phyloP scores from a whole-genome alignment of 2,329 filamentous ascomycete genomes.

The Huntiella bhutanensis region DNA sequence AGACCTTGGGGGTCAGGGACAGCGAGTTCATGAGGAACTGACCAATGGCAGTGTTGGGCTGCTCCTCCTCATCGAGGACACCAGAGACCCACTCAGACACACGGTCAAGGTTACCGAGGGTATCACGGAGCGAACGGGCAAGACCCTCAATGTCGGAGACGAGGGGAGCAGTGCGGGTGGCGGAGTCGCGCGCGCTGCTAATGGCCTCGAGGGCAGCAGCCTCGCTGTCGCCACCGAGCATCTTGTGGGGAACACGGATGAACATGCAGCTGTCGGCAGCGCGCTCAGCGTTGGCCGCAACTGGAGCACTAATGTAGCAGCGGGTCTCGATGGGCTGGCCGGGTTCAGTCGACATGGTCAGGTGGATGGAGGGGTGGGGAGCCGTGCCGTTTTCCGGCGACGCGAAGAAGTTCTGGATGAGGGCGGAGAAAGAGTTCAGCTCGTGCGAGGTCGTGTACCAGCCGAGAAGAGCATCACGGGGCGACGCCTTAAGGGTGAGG shows the following conservation, averaged over 20 bases:
- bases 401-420: conserved; percentile 99
- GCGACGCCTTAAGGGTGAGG: conserved; percentile 81
- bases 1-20: conserved; percentile 85
- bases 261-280: conserved; percentile 93
- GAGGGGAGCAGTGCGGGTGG: conserved; percentile 53
- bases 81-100: conserved; percentile 84
- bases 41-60: conserved; percentile 76
- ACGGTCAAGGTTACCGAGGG: conserved; percentile 74
- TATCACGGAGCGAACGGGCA: conserved; percentile 70
- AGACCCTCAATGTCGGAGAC: conserved; percentile 80
- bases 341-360: conserved; percentile 81
- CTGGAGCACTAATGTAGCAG: conserved; percentile 88
- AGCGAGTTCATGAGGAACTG: conserved; percentile 92
- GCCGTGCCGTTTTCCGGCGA: conserved; percentile 92
- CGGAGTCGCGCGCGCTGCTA: conserved; percentile 58
- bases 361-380: conserved; percentile 90
- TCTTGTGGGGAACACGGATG: conserved; percentile 89
- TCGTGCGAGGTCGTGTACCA: conserved; percentile 98
- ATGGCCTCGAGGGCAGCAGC: conserved; percentile 59
- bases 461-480: conserved; percentile 82
- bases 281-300: conserved; percentile 85
- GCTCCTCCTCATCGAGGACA: conserved; percentile 81
- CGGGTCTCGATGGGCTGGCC: conserved; percentile 76
- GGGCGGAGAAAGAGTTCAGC: conserved; percentile 92
- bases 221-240: conserved; percentile 65